These are phyloP conservation scores for Avena insularis DNA, from an alignment of 176 grass and related monocot species.

Conservation along the genomic window DNA sequence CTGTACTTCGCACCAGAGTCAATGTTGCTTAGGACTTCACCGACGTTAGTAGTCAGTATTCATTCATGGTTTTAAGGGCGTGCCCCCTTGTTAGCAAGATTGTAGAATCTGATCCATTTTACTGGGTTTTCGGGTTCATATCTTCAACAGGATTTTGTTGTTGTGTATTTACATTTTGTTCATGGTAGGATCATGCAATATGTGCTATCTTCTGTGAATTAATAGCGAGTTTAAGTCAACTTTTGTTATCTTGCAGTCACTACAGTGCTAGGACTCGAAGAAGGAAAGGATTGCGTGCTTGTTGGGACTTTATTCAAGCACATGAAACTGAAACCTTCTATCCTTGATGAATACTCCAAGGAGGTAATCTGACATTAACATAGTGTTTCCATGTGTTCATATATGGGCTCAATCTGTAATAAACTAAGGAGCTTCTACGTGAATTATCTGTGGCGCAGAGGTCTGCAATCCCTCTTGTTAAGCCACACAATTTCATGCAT, in stretches of 20 bases:
- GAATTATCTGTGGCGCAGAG: constrained; percentile 61
- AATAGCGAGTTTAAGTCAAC: not conserved
- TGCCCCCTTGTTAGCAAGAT: not conserved
- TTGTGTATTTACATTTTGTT: not conserved
- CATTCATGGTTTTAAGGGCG: not conserved
- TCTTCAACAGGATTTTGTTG: not conserved
- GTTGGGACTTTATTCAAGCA: constrained; percentile 94
- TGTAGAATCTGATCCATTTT: not conserved
- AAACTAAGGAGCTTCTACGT: not conserved
- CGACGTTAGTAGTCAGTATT: not conserved
- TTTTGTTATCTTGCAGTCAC: constrained; percentile 64
- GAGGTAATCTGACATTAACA: constrained; percentile 60
- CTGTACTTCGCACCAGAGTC: not conserved
- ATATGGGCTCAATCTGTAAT: constrained; percentile 2
- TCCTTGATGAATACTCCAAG: constrained; percentile 98
- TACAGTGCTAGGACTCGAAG: constrained; percentile 87
- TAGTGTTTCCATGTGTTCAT: constrained; percentile 2
- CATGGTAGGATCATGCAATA: not conserved
- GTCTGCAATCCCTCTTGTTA: constrained; percentile 86
- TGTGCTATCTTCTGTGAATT: not conserved
- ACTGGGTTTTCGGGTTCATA: not conserved
- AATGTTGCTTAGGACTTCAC: not conserved
- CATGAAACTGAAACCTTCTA: constrained; percentile 96
- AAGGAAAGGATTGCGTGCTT: constrained; percentile 92
- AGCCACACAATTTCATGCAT: constrained; percentile 96